Conservation (phyloP, 2,329 filamentous ascomycete genomes). For the Mycosphaerella sp. region DNA sequence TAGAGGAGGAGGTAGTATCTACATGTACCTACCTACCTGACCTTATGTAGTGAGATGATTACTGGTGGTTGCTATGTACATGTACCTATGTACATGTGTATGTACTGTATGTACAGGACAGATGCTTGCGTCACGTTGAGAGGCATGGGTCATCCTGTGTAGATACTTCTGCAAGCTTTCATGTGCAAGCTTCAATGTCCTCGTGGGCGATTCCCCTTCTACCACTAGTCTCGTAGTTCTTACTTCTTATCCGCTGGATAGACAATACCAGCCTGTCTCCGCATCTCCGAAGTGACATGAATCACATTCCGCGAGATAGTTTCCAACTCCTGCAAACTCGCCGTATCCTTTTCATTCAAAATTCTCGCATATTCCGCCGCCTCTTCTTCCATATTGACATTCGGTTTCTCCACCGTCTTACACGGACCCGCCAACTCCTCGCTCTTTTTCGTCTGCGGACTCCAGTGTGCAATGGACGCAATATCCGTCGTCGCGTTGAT, state of each 20-base stretch:
- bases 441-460: conserved; percentile 40
- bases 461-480: conserved; percentile 35
- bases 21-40: not conserved
- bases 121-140: not conserved
- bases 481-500: conserved; percentile 44
- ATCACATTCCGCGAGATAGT: conserved; percentile 39
- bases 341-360: conserved; percentile 36
- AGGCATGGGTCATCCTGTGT: not conserved
- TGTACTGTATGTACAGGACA: not conserved
- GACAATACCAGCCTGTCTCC: conserved; percentile 40
- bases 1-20: not conserved
- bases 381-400: conserved; percentile 45
- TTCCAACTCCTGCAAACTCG: conserved; percentile 37
- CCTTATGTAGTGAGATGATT: not conserved
- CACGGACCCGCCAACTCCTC: conserved; percentile 36
- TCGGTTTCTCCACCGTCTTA: conserved; percentile 32
- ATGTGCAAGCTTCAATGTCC: conserved; percentile 8
- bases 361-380: conserved; percentile 43
- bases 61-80: not conserved
- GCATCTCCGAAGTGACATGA: conserved; percentile 39
- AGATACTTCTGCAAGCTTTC: not conserved
- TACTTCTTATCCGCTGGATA: conserved; percentile 34
- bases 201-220: too few species aligned
- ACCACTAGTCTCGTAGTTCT: too few species aligned
- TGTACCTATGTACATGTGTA: not conserved